Base-by-base conservation (phyloP, 805 yeast genomes). In the Lipomyces mesembrius region DNA sequence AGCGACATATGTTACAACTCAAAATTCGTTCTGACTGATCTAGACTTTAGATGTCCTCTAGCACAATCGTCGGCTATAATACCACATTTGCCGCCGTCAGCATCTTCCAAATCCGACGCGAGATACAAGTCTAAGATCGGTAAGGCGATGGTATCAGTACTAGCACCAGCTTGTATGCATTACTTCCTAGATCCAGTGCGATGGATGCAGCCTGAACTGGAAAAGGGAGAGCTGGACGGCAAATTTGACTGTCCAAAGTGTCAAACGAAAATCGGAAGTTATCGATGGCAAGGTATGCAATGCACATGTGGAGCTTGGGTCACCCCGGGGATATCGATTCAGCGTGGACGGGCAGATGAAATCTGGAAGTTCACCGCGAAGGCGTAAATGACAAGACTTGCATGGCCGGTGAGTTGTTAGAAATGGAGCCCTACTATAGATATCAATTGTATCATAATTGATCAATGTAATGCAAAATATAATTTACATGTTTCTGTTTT, bases 281-380 rank as follows among this genome's bases (percentile, higher is more conserved):
- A 92, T 76, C 86, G 88, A 69, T 95, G 99, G 99, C 90, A 88
- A 74, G 99, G 99, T 0, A 87, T 94, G 1, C 81, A 96, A 73
- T 95, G 99, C 77, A 87, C 95, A 65, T 95, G 99, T 77, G 98
- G 98, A 2, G 87, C 86, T 73, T 95, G 99, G 99, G 88, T 94
- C 83, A 84, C 91, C 9, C 99, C 99, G 0, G 96, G 96, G 0
- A 83, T 95, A 67, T 91, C 90, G 76, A 77, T 95, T 63, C 92
- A 88, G 76, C 81, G 87, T 35, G 89, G 92, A 6, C 90, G 91
- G 76, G 94, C 91, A 4, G 98, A 94, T 75, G 85, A 86, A 67
- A 81, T 87, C 74, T 35, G 63, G n/a, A 63, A 32, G 35, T 59
- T 65, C 39, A 53, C 60, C 7, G 25, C 68, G 9, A 60, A 61